Evolutionary conservation across 371 early-diverging fungal species (phyloP), one percentile per base, ranked within the genome.

Genomic region (Nematocida displodere): DNA sequence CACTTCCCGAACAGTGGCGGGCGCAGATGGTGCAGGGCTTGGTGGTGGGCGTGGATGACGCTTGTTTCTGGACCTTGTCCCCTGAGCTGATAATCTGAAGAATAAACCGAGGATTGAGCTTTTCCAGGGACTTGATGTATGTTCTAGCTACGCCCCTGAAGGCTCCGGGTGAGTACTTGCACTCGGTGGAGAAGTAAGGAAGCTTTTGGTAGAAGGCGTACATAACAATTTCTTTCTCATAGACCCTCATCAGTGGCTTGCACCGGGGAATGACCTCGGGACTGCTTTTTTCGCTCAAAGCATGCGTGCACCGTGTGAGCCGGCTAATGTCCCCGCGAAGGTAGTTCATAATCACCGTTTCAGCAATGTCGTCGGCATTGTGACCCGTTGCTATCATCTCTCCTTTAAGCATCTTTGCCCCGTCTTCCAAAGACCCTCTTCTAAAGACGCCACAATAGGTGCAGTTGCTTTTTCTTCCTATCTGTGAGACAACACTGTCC

Each of bases 161-260:
- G 3, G 99, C 94, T 76, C 93, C 92, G n/a, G 95, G 95, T 20
- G 95, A 91, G 84, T 98, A 97, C 42, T 88, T 92, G 83, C 99
- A 98, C 82, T 98, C 99, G 2, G 97, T 95, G 7, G 96, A 94
- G 76, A 98, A 98, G 85, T 97, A 98, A 79, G 93, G 93, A 36
- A 98, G 86, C 56, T 94, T 91, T 82, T 92, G 91, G 80, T 92
- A 92, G 82, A 95, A 95, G n/a, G 98, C 97, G 80, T 97, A 89
- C 92, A 98, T 92, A 78, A 98, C 97, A 78, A 98, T 98, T 78
- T 98, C 99, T 85, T 97, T 97, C 83, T 98, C 97, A 78, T 95
- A 98, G 0, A 94, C 93, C 80, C 93, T 93, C 81, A 95, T 96
- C 85, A 98, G 94, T 1, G 99, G 99, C 85, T 97, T 97, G 34